Evolutionary conservation across 2,329 filamentous ascomycete genomes (phyloP).

Genomic region (Fusarium floridanum): DNA sequence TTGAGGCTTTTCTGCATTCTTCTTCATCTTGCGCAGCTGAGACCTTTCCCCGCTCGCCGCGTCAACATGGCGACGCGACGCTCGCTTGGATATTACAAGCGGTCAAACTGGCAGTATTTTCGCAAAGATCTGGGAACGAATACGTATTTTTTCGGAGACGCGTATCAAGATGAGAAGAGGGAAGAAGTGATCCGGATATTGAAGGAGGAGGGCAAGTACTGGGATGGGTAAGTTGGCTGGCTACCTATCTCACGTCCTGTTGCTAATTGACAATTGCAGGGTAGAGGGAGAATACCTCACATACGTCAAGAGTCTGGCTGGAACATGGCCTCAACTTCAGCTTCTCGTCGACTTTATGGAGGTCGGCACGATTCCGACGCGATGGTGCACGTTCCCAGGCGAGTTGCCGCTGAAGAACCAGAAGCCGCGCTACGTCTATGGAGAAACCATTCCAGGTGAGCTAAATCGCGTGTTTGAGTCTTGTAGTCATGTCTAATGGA

Average conservation of each 20-base stretch:
- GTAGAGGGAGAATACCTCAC: background rate
- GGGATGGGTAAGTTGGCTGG: background rate
- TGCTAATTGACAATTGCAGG: background rate
- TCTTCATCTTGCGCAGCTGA: background rate
- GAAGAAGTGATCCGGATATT: background rate
- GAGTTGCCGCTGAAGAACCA: background rate
- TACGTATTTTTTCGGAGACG: background rate
- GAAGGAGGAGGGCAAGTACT: background rate
- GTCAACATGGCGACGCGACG: background rate
- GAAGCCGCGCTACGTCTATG: background rate
- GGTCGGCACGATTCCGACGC: background rate
- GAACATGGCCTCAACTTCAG: constrained; percentile 4
- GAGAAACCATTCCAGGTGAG: background rate
- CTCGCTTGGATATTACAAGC: background rate
- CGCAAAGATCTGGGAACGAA: background rate
- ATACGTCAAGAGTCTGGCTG: background rate
- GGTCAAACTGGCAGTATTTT: background rate
- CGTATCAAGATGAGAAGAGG: constrained; percentile 1
- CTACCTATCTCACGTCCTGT: background rate
- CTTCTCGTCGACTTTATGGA: constrained; percentile 6
- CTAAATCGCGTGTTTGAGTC: fast-evolving
- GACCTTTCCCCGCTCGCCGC: background rate
- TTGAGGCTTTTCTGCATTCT: background rate
- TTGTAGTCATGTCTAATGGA: background rate
- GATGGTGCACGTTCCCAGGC: constrained; percentile 1